phyloP scores from a whole-genome alignment of 208 protist genomes.

The Crithidia bombi region DNA sequence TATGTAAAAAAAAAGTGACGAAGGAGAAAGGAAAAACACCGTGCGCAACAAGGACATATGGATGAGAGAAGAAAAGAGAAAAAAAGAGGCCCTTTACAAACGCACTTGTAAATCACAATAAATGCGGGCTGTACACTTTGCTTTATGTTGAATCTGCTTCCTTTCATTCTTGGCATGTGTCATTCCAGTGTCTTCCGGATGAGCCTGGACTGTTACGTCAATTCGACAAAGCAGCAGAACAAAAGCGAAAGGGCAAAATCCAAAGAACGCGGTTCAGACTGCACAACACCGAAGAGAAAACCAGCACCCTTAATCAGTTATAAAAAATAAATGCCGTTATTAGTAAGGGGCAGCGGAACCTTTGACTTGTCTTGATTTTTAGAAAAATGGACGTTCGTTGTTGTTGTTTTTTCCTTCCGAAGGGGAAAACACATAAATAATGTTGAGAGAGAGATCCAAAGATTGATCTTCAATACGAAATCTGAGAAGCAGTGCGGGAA shows the following conservation, averaged over 20 bases:
- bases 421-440: no score
- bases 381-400: no score
- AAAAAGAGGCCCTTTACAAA: not conserved
- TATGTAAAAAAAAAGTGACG: constrained; percentile 7
- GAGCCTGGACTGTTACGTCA: no score
- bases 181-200: no score
- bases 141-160: not conserved
- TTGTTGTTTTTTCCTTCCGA: no score
- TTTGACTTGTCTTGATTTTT: no score
- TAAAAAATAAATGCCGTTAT: constrained; percentile 9
- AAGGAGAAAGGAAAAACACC: constrained; percentile 6
- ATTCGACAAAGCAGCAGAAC: not conserved
- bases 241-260: constrained; percentile 7
- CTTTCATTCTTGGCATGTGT: no score
- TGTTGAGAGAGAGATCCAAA: no score
- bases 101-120: not conserved
- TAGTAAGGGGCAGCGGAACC: no score
- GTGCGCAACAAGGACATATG: no score
- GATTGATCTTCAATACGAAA: no score
- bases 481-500: no score
- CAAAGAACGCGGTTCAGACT: not conserved
- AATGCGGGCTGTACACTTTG: not conserved
- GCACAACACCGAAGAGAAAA: not conserved
- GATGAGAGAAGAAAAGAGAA: constrained; percentile 5
- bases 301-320: not conserved